Percentiles rank a stretch among this genome's conserved stretches.
These are phyloP conservation scores for Panaeolus papilionaceus DNA, from an alignment of 768 basidiomycete species.

Conservation along the genomic window DNA sequence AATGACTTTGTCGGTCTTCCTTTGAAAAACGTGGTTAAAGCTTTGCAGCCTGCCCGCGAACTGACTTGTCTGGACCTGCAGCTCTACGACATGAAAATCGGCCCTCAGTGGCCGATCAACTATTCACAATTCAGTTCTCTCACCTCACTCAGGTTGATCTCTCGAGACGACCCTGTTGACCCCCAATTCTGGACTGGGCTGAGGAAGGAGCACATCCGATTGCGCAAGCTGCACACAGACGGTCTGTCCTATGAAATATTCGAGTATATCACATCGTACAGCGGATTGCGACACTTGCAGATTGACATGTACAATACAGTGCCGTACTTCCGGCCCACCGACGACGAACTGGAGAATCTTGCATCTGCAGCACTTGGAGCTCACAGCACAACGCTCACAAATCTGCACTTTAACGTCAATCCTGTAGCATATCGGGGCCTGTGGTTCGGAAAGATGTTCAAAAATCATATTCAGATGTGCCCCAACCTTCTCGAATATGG, in stretches of 20 bases:
- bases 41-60: not conserved
- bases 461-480: conserved; percentile 3
- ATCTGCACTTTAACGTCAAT: not conserved
- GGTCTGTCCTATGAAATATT: not conserved
- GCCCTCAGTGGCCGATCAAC: not conserved
- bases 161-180: conserved; percentile 11
- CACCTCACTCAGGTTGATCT: conserved; percentile 8
- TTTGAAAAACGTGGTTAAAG: not conserved
- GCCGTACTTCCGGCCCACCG: conserved; percentile 3
- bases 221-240: not conserved
- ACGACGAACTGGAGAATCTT: conserved; percentile 9
- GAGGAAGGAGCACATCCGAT: conserved; percentile 4
- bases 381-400: not conserved
- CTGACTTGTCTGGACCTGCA: conserved; percentile 3
- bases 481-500: conserved; percentile 8
- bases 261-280: conserved; percentile 5
- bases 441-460: conserved; percentile 9
- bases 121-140: conserved; percentile 2
- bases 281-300: not conserved
- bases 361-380: not conserved
- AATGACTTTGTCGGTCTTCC: not conserved
- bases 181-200: conserved; percentile 4
- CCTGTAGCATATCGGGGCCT: not conserved
- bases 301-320: conserved; percentile 7
- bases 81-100: conserved; percentile 10